Evolutionary conservation across 1,284 basidiomycete species (phyloP), one percentile per base, ranked within the genome.

Genomic region (Tilletia walkeri): DNA sequence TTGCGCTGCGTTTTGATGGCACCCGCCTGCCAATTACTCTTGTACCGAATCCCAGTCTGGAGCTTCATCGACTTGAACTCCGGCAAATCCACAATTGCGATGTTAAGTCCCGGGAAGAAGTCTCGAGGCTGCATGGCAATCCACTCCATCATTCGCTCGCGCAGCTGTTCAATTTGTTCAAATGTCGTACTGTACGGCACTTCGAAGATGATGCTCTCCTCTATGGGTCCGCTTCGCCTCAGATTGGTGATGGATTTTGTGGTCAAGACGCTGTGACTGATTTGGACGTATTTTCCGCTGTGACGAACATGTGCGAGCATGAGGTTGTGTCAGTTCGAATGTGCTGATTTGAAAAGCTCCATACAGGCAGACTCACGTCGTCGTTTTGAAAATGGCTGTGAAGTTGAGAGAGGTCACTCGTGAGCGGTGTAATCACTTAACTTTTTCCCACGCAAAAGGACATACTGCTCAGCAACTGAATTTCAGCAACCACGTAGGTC

Each of bases 21-120:
- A 16, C 50, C 49, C n/a, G 48, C 50, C 74, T 79, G 76, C 78
- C 89, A 91, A 83, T 94, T 95, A 76, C 90, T 90, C 86, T 93
- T 94, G 87, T 94, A 95, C 84, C 90, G 91, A 85, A 95, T 95
- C 80, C 92, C 90, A 36, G 91, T 90, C 72, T 88, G 88, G 20
- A 95, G 86, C 0, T 88, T 87, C 87, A 95, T 88, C 84, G 90
- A 92, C 73, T 87, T 88, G 82, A 95, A 93, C 3, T 88, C 91
- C 30, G 90, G 90, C 77, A 95, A 91, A 84, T 94, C 92, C 88
- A 85, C 69, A 38, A 85, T 77, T 14, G 76, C 71, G 68, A 85
- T 80, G 73, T 84, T 83, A 63, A 84, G 71, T 4, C 74, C 74
- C 0, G 82, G 80, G 47, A 77, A 36, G 68, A 82, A 85, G 72